phyloP scores from a whole-genome alignment of 2,329 filamentous ascomycete genomes.

The Fusarium falciforme region DNA sequence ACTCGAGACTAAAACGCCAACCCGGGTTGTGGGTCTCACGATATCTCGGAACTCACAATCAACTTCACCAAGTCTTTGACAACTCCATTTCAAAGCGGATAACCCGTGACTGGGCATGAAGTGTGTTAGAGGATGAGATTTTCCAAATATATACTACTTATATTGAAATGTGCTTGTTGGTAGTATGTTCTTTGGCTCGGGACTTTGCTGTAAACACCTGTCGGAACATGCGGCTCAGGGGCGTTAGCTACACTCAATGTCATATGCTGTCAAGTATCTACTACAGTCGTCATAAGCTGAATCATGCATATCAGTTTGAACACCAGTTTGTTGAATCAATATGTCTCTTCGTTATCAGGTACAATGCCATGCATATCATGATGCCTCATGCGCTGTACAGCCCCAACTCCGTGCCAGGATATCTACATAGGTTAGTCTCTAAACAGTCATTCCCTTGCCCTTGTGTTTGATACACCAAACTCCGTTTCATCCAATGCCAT shows the following conservation, averaged over 20 bases:
- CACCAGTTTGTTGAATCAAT: background rate
- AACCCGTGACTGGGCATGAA: background rate
- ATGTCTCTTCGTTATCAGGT: slow-evolving; percentile 3
- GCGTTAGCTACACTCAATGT: background rate
- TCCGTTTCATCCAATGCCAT: slow-evolving; percentile 15
- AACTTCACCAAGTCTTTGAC: background rate
- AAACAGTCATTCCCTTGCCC: slow-evolving; percentile 1
- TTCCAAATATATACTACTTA: background rate
- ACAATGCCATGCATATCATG: slow-evolving; percentile 7
- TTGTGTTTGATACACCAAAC: slow-evolving; percentile 16
- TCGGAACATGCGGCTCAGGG: background rate
- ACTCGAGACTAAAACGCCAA: background rate
- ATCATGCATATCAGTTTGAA: background rate
- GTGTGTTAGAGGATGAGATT: background rate
- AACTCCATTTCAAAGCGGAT: background rate
- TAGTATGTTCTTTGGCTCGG: background rate
- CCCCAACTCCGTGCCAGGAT: slow-evolving; percentile 32
- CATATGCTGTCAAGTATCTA: background rate
- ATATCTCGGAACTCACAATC: background rate
- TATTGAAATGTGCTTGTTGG: background rate
- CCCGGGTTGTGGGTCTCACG: background rate
- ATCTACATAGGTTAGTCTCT: background rate
- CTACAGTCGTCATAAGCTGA: background rate
- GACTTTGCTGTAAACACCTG: background rate
- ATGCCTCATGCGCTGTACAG: slow-evolving; percentile 7